Conservation (phyloP, 2,329 filamentous ascomycete genomes). For the Curvularia spicifera region DNA sequence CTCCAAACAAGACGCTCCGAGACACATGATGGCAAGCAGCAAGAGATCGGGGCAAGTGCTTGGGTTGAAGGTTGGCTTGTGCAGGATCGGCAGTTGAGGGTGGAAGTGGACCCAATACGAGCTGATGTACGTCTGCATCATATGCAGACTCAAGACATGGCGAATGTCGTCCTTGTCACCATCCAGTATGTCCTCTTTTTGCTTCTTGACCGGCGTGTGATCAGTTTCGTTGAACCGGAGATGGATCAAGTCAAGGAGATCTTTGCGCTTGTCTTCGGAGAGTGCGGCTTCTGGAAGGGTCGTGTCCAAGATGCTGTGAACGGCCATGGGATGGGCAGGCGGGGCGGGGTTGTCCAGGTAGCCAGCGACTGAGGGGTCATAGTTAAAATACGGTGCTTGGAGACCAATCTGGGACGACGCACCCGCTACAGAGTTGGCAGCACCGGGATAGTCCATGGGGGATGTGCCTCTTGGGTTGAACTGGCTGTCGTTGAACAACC, state of each 20-base stretch:
- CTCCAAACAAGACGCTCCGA: constrained; percentile 89
- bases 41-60: constrained; percentile 85
- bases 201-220: constrained; percentile 73
- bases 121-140: constrained; percentile 89
- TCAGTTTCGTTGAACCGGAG: constrained; percentile 82
- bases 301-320: constrained; percentile 83
- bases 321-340: constrained; percentile 84
- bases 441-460: constrained; percentile 47
- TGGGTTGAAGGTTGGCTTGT: constrained; percentile 90
- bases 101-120: constrained; percentile 97
- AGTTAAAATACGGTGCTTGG: constrained; percentile 59
- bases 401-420: constrained; percentile 51
- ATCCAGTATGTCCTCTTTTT: constrained; percentile 77
- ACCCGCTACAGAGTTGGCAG: constrained; percentile 48
- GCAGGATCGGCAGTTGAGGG: constrained; percentile 90
- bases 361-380: constrained; percentile 57
- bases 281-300: constrained; percentile 79
- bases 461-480: constrained; percentile 50
- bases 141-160: constrained; percentile 78
- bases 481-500: constrained; percentile 75
- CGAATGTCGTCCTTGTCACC: constrained; percentile 71
- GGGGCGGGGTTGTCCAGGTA: constrained; percentile 58
- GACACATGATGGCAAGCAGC: constrained; percentile 86
- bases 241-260: constrained; percentile 81
- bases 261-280: constrained; percentile 85